phyloP scores from a whole-genome alignment of 441 rosid genomes.

The Gossypium aridum region DNA sequence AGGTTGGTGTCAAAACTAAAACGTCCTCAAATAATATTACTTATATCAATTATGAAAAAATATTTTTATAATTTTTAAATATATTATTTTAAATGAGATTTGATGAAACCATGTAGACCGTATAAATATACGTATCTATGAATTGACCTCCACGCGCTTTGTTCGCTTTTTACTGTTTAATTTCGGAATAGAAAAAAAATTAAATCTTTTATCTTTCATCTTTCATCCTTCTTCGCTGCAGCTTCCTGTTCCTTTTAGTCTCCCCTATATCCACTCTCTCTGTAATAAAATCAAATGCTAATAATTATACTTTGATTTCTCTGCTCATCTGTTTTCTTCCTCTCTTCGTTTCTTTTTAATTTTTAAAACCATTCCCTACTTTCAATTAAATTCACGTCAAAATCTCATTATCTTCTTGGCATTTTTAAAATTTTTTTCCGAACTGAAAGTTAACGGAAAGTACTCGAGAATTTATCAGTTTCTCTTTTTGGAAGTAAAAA shows the following conservation, averaged over 20 bases:
- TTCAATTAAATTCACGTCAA: not conserved
- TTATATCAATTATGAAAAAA: no score
- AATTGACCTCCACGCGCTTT: not conserved
- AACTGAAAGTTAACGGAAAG: not conserved
- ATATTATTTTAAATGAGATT: not conserved
- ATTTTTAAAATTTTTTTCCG: not conserved
- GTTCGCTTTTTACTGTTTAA: not conserved
- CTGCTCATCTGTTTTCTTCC: not conserved
- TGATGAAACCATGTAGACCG: not conserved
- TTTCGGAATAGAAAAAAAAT: not conserved
- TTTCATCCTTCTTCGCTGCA: not conserved
- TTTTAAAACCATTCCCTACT: no score
- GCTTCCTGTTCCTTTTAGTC: not conserved
- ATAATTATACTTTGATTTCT: not conserved
- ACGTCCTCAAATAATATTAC: no score
- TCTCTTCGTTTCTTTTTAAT: not conserved
- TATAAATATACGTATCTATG: not conserved
- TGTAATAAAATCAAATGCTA: not conserved
- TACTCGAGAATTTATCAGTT: not conserved
- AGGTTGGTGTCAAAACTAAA: no score
- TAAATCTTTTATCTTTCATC: not conserved
- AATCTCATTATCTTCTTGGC: not conserved
- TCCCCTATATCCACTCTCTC: not conserved
- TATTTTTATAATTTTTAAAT: no score
- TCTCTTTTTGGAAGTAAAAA: not conserved